A percentile compares a stretch with the other conserved stretches of the same genome.
Evolutionary conservation across 2,329 filamentous ascomycete genomes (phyloP).

Genomic region (Colletotrichum cuscutae): DNA sequence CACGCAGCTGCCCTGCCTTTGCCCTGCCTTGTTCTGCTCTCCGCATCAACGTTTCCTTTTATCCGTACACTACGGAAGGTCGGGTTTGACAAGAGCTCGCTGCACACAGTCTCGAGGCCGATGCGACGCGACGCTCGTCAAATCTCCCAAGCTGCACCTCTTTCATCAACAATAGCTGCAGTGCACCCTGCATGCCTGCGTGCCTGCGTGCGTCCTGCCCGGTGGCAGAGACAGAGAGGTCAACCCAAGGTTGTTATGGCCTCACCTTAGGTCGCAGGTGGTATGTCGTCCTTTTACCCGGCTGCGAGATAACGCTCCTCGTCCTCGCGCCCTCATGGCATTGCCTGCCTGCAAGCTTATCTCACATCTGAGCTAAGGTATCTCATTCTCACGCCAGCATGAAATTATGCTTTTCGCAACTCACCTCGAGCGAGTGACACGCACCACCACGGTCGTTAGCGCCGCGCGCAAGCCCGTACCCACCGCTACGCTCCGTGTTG

Average conservation of each 20-base stretch:
- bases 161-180: conserved; percentile 18
- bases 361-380: conserved; percentile 16
- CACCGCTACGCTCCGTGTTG: conserved; percentile 20
- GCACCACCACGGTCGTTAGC: conserved; percentile 23
- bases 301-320: conserved; percentile 24
- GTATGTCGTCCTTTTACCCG: not conserved
- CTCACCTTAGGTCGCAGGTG: not conserved
- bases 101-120: not conserved
- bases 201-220: conserved; percentile 4
- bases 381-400: conserved; percentile 16
- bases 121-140: conserved; percentile 17
- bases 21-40: conserved; percentile 1
- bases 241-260: not conserved
- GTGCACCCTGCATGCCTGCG: conserved; percentile 7
- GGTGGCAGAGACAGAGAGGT: not conserved
- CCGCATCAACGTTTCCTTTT: not conserved
- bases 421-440: conserved; percentile 20
- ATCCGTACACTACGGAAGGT: too few species aligned
- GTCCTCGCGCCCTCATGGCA: not conserved
- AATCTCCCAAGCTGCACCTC: not conserved
- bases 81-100: not conserved
- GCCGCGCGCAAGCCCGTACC: conserved; percentile 8
- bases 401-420: conserved; percentile 24
- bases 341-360: conserved; percentile 15
- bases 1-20: not conserved